Conservation (phyloP, 805 yeast genomes). For the Jamesozyma gamospora region DNA sequence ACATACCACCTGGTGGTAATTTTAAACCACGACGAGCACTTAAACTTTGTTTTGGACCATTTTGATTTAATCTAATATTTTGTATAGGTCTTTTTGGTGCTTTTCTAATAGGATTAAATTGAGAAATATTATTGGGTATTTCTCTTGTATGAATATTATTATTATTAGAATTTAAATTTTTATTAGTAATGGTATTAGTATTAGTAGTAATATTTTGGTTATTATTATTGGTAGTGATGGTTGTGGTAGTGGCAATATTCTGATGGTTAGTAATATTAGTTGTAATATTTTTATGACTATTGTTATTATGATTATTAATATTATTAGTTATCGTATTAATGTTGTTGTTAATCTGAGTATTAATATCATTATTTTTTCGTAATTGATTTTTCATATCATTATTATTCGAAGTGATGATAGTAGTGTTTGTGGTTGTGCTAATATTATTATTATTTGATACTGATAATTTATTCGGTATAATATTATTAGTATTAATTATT, state of each 20-base stretch:
- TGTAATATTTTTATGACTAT: too few relatives aligned
- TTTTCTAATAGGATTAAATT: slow-evolving; percentile 20
- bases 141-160: not conserved
- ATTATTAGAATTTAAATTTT: not conserved
- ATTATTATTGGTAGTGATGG: not conserved
- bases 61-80: not conserved
- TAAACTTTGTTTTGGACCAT: slow-evolving; percentile 58
- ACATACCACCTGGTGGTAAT: slow-evolving; percentile 40
- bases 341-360: not conserved
- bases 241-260: too few relatives aligned
- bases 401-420: not conserved
- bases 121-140: slow-evolving; percentile 1
- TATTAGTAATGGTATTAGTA: not conserved
- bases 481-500: not conserved
- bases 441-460: not conserved
- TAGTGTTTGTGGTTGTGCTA: too few relatives aligned
- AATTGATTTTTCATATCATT: slow-evolving; percentile 9
- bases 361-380: too few relatives aligned
- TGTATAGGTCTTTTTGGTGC: slow-evolving; percentile 21
- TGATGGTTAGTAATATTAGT: not conserved
- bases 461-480: not conserved
- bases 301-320: not conserved
- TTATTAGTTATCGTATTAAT: slow-evolving; percentile 1
- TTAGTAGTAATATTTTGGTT: too few relatives aligned
- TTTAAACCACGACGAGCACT: slow-evolving; percentile 77